A percentile compares a stretch with the other conserved stretches of the same genome.
Conservation (phyloP, 2,329 filamentous ascomycete species). For the Sporothrix inflata region DNA sequence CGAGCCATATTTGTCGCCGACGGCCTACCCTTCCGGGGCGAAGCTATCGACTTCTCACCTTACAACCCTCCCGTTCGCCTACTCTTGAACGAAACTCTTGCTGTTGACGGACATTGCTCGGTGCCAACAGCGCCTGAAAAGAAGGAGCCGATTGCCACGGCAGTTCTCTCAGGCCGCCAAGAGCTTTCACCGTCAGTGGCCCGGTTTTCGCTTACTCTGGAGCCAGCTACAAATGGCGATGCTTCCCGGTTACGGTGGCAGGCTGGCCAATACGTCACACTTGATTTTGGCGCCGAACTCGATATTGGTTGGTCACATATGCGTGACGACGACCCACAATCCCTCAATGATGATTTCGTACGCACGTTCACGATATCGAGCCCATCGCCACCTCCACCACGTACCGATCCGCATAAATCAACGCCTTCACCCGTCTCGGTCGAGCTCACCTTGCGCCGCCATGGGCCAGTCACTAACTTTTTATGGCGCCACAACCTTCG, state of each 20-base stretch:
- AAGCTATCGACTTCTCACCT: conserved; percentile 63
- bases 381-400: conserved; percentile 46
- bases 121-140: neutral
- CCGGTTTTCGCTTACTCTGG: conserved; percentile 59
- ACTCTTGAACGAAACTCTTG: conserved; percentile 57
- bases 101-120: conserved; percentile 18
- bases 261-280: conserved; percentile 76
- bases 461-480: conserved; percentile 69
- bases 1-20: conserved; percentile 64
- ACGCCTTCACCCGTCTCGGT: conserved; percentile 47
- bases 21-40: conserved; percentile 70
- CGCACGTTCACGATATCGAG: conserved; percentile 82
- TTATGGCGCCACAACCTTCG: conserved; percentile 60
- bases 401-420: neutral
- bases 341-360: conserved; percentile 82
- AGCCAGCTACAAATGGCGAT: conserved; percentile 22
- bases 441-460: conserved; percentile 71
- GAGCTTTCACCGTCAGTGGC: conserved; percentile 67
- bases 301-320: conserved; percentile 80
- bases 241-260: conserved; percentile 52
- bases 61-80: conserved; percentile 78
- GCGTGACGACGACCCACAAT: conserved; percentile 76
- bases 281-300: conserved; percentile 72
- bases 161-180: conserved; percentile 62
- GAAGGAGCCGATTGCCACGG: conserved; percentile 42